phyloP scores from a whole-genome alignment of 2,329 filamentous ascomycete species.

The Mycosphaerella sp. region DNA sequence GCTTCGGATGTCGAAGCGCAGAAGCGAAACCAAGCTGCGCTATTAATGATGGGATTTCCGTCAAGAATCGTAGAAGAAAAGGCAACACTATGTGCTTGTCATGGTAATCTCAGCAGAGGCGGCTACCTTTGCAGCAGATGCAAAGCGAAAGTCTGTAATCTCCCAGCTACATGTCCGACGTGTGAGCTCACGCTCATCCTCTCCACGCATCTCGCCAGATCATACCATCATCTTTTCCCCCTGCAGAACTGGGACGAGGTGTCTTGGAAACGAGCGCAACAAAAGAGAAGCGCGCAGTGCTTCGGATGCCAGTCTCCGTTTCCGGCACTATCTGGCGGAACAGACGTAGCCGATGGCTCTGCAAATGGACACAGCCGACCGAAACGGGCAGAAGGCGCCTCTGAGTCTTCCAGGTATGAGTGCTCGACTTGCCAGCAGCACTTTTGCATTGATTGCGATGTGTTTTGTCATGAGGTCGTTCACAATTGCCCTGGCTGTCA shows the following conservation, averaged over 20 bases:
- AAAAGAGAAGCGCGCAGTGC: conserved; percentile 52
- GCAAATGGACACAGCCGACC: conserved; percentile 12
- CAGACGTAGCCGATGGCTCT: conserved; percentile 21
- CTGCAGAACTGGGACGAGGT: conserved; percentile 88
- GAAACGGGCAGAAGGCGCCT: conserved; percentile 49
- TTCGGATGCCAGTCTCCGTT: conserved; percentile 73
- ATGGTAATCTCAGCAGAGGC: conserved; percentile 72
- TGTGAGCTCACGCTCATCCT: conserved; percentile 90
- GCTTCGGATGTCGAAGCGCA: conserved; percentile 30
- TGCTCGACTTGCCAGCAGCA: conserved; percentile 82
- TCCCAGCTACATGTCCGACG: conserved; percentile 85
- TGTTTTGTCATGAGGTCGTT: conserved; percentile 87
- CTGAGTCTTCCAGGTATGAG: conserved; percentile 80
- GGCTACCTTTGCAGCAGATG: conserved; percentile 91
- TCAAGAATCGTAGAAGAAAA: conserved; percentile 69
- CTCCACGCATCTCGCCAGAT: conserved; percentile 86
- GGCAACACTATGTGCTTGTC: conserved; percentile 81
- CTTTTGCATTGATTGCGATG: conserved; percentile 97
- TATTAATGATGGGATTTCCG: conserved; percentile 98
- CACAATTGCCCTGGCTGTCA: conserved; percentile 95
- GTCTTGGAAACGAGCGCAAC: conserved; percentile 64
- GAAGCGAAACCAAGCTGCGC: conserved; percentile 43
- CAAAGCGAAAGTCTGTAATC: conserved; percentile 76
- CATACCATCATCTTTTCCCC: conserved; percentile 88
- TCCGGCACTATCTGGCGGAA: conserved; percentile 44